Percentiles rank a stretch among this genome's conserved stretches.
Conservation (phyloP, 2,329 filamentous ascomycete genomes). For the Fusarium sp. region DNA sequence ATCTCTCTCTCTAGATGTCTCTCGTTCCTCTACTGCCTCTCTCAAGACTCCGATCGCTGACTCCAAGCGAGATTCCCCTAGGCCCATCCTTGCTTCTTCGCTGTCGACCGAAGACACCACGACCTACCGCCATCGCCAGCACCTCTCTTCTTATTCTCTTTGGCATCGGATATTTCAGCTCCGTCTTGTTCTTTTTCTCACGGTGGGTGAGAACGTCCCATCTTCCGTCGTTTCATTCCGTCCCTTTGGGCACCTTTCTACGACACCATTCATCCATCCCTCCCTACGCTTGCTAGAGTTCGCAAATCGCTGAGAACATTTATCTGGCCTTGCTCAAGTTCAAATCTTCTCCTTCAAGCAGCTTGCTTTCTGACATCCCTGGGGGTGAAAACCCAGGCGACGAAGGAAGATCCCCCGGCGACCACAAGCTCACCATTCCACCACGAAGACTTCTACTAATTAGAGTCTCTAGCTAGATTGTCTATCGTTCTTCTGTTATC, state of each 20-base stretch:
- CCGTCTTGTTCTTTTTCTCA: not conserved
- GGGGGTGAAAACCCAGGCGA: not conserved
- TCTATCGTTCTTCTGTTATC: not conserved
- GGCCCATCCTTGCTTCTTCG: too few species aligned
- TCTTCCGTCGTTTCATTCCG: not conserved
- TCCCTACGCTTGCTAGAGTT: not conserved
- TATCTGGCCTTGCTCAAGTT: not conserved
- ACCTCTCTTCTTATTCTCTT: not conserved
- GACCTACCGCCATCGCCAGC: not conserved
- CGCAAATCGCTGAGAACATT: not conserved
- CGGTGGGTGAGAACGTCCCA: not conserved
- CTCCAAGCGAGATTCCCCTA: not conserved
- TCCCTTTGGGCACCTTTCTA: not conserved
- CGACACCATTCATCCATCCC: not conserved
- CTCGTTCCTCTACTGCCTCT: too few species aligned
- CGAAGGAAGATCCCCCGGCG: not conserved
- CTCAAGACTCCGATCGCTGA: not conserved
- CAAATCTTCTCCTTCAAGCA: rapidly evolving
- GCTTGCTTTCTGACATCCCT: not conserved
- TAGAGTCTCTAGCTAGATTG: not conserved
- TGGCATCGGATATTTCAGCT: not conserved
- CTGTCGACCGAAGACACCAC: too few species aligned
- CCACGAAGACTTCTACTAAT: not conserved
- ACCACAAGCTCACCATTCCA: not conserved
- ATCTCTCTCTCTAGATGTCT: too few species aligned